A percentile compares a stretch with the other conserved stretches of the same genome.
These are phyloP conservation scores for Kwoniella dendrophila DNA, from an alignment of 768 basidiomycete species.

Conservation along the genomic window DNA sequence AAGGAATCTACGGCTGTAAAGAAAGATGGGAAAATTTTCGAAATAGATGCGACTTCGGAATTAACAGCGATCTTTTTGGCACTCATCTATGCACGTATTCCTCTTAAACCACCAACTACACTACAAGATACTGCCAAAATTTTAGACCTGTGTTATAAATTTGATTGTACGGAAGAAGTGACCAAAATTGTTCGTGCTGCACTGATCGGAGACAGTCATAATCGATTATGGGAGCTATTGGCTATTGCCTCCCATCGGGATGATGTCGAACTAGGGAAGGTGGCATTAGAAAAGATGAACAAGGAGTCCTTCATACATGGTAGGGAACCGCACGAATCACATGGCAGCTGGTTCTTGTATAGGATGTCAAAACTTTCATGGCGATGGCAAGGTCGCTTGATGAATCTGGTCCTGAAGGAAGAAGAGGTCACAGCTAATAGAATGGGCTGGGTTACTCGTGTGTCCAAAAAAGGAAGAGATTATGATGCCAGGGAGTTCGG, in stretches of 20 bases:
- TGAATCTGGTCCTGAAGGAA: neutral
- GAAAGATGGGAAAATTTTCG: too few species aligned
- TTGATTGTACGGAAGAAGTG: neutral
- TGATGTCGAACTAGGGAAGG: neutral
- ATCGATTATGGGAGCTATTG: neutral
- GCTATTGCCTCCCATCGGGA: neutral
- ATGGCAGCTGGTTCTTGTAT: neutral
- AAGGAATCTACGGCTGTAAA: too few species aligned
- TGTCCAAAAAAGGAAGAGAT: neutral
- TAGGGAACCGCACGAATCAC: neutral
- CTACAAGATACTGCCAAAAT: too few species aligned
- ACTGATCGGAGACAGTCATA: neutral
- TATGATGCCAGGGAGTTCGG: neutral
- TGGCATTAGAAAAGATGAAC: neutral
- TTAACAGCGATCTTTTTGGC: too few species aligned
- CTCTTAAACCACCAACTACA: too few species aligned
- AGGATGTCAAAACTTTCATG: neutral
- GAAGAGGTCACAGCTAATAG: neutral
- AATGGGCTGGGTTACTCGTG: neutral
- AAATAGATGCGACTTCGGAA: too few species aligned
- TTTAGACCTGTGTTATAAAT: too few species aligned
- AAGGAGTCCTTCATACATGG: neutral
- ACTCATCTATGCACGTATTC: too few species aligned
- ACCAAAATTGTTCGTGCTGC: neutral
- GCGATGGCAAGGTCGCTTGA: neutral